A percentile compares a stretch with the other conserved stretches of the same genome.
Conservation (phyloP, 345 rosid species). For the Aegle marmelos region DNA sequence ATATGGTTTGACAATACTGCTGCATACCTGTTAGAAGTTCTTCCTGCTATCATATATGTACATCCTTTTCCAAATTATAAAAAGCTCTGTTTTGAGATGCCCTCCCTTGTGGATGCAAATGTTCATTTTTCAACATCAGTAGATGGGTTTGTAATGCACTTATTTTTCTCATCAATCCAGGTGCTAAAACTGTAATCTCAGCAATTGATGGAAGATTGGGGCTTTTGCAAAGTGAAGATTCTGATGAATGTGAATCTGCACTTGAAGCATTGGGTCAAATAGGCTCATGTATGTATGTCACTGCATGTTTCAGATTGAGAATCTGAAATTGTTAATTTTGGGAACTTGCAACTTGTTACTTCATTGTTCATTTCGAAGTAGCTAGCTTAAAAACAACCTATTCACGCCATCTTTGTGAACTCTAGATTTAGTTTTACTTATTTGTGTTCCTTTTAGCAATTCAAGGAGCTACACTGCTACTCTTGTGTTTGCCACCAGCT, state of each 20-base stretch:
- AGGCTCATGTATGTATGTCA: constrained; percentile 67
- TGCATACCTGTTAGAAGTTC: not conserved
- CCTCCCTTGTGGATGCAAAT: not conserved
- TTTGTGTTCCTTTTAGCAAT: constrained; percentile 43
- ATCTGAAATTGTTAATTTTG: not conserved
- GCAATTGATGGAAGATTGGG: constrained; percentile 64
- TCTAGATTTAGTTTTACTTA: not conserved
- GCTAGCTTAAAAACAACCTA: not conserved
- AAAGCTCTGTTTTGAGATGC: not conserved
- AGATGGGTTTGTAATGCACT: not conserved
- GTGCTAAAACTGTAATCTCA: constrained; percentile 55
- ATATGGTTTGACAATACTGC: not conserved
- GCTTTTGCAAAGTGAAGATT: constrained; percentile 39
- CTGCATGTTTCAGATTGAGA: not conserved
- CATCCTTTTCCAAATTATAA: not conserved
- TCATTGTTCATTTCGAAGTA: not conserved
- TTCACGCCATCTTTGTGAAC: not conserved
- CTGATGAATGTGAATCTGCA: constrained; percentile 70
- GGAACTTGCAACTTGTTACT: not conserved
- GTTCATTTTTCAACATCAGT: not conserved
- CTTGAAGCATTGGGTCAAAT: constrained; percentile 87
- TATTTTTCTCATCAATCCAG: constrained; percentile 39
- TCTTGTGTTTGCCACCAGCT: constrained; percentile 54
- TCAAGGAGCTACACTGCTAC: constrained; percentile 68
- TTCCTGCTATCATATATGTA: not conserved